Conservation (phyloP, 148 eudicot species). For the Vaccinium macrocarpon region DNA sequence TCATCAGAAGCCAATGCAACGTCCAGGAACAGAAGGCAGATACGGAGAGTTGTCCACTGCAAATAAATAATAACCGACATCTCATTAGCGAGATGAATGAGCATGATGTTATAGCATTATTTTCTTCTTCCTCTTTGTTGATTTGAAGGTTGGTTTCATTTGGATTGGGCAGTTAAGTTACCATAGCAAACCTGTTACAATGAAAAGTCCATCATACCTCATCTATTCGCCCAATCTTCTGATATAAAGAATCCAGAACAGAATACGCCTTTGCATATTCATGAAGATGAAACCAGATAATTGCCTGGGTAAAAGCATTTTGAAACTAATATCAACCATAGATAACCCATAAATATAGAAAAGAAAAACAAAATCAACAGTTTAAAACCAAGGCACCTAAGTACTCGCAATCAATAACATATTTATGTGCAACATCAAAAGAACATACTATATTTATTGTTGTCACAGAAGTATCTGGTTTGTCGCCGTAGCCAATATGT, state of each 20-base stretch:
- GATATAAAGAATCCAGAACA: conserved; percentile 67
- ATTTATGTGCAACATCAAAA: conserved; percentile 1
- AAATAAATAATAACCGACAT: background rate
- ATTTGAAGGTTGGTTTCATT: background rate
- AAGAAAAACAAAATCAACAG: background rate
- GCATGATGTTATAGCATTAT: background rate
- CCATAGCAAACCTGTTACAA: background rate
- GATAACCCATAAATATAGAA: background rate
- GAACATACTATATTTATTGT: conserved; percentile 68
- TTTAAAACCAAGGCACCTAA: background rate
- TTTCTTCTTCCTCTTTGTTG: background rate
- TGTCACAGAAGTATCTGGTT: conserved; percentile 62
- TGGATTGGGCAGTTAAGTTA: background rate
- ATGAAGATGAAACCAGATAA: conserved; percentile 71
- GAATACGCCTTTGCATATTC: conserved; percentile 67
- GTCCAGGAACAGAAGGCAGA: conserved; percentile 84
- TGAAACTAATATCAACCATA: background rate
- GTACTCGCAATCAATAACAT: conserved; percentile 2
- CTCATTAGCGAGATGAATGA: background rate
- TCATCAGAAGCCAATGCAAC: conserved; percentile 62
- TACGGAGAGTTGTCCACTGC: conserved; percentile 77
- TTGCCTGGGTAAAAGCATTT: conserved; percentile 50
- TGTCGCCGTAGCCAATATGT: conserved; percentile 36
- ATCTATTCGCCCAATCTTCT: conserved; percentile 79
- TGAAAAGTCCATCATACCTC: conserved; percentile 45